phyloP scores from a whole-genome alignment of 164 flowering plant genomes.

The Platanus orientalis region DNA sequence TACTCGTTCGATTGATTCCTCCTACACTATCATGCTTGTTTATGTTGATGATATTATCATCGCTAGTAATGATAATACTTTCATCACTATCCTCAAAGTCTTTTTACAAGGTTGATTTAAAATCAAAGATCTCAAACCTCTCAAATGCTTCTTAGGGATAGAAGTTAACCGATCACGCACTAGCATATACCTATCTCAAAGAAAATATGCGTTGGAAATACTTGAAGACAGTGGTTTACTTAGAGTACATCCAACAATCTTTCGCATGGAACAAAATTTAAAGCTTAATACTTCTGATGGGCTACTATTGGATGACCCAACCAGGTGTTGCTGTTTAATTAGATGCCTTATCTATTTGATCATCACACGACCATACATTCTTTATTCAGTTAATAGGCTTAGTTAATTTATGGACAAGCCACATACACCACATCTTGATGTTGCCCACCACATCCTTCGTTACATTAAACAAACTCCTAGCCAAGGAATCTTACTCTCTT shows the following conservation, averaged over 20 bases:
- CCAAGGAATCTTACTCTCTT: no score
- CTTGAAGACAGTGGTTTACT: background rate
- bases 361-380: constrained; percentile 8
- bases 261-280: background rate
- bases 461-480: no score
- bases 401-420: constrained; percentile 19
- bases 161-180: background rate
- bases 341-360: constrained; percentile 11
- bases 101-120: background rate
- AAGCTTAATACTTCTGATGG: background rate
- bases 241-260: background rate
- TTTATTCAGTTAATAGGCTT: constrained; percentile 11
- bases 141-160: constrained; percentile 10
- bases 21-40: background rate
- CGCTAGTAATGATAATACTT: background rate
- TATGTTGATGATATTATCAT: background rate
- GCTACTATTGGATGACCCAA: background rate
- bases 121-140: constrained; percentile 4
- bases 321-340: background rate
- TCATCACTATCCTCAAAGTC: background rate
- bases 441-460: background rate
- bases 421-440: background rate
- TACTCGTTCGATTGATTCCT: background rate
- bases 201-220: constrained; percentile 5
- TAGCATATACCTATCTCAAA: background rate